These are phyloP conservation scores for Sedum album DNA, from an alignment of 164 flowering plant species.

Conservation along the genomic window DNA sequence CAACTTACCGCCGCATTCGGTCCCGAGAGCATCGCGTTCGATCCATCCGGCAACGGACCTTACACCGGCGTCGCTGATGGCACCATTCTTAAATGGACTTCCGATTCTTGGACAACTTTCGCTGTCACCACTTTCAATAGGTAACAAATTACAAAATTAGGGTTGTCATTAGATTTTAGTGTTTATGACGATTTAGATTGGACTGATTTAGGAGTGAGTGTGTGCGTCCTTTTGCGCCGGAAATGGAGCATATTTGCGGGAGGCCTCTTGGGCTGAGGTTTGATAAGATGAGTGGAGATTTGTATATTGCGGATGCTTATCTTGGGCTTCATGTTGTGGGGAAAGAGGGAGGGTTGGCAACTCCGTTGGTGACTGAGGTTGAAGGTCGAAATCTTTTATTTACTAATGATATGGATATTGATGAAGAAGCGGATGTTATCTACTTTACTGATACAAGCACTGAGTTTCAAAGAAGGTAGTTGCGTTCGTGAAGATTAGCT, in stretches of 20 bases:
- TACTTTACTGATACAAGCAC: conserved; percentile 63
- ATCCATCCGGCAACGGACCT: conserved; percentile 53
- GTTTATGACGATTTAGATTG: too few relatives aligned
- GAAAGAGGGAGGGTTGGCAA: conserved; percentile 52
- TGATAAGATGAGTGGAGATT: conserved; percentile 49
- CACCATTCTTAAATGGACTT: conserved; percentile 45
- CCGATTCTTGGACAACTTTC: conserved; percentile 41
- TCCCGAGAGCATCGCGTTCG: conserved; percentile 66
- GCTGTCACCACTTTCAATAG: conserved; percentile 49
- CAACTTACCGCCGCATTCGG: conserved; percentile 34
- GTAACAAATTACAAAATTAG: conserved; percentile 12
- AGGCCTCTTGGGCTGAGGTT: conserved; percentile 60
- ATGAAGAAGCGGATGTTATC: conserved; percentile 35
- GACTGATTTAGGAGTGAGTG: conserved; percentile 32
- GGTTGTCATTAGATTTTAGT: background rate
- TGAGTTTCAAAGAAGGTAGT: conserved; percentile 44
- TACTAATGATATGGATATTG: conserved; percentile 63
- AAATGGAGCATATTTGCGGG: conserved; percentile 61
- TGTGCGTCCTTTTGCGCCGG: conserved; percentile 47
- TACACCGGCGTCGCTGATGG: conserved; percentile 73
- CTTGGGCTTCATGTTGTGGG: conserved; percentile 55
- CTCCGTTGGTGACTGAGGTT: conserved; percentile 30
- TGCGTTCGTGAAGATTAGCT: background rate
- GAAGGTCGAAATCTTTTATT: conserved; percentile 41
- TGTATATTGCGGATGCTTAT: conserved; percentile 66